phyloP scores from a whole-genome alignment of 2,329 filamentous ascomycete genomes.

The Diaporthe sp. region DNA sequence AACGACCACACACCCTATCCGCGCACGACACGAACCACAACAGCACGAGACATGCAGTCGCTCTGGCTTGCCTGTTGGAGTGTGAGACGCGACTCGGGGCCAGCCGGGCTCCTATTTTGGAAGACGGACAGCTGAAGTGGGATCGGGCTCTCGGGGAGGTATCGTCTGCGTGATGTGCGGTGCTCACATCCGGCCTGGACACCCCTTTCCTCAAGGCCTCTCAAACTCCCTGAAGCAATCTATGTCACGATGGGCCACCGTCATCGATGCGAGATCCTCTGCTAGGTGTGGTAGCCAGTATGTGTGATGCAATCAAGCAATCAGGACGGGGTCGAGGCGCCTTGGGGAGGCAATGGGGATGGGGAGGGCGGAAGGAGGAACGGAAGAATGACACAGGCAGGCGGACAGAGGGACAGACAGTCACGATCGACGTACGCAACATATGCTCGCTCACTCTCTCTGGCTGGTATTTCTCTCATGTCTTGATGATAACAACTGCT shows the following conservation, averaged over 20 bases:
- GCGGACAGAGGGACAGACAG: no score
- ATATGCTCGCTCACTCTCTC: neutral
- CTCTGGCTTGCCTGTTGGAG: neutral
- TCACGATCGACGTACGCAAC: neutral
- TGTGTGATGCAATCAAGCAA: neutral
- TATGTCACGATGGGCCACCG: no score
- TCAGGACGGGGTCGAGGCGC: neutral
- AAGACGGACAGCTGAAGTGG: neutral
- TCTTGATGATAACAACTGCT: slow-evolving; percentile 13
- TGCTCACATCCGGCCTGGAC: no score
- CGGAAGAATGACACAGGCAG: neutral
- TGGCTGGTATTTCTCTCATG: slow-evolving; percentile 17
- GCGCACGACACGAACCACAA: neutral
- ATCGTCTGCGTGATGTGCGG: neutral
- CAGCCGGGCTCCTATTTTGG: neutral
- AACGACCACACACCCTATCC: neutral
- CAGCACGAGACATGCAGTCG: neutral
- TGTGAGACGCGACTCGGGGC: no score
- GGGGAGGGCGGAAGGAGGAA: no score
- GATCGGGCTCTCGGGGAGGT: neutral
- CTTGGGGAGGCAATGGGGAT: neutral
- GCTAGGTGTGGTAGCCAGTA: neutral
- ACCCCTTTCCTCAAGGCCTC: no score
- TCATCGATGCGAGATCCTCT: neutral
- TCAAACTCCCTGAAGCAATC: no score